Evolutionary conservation across 306 rosid species (phyloP).

Genomic region (Hylodesmum podocarpum): DNA sequence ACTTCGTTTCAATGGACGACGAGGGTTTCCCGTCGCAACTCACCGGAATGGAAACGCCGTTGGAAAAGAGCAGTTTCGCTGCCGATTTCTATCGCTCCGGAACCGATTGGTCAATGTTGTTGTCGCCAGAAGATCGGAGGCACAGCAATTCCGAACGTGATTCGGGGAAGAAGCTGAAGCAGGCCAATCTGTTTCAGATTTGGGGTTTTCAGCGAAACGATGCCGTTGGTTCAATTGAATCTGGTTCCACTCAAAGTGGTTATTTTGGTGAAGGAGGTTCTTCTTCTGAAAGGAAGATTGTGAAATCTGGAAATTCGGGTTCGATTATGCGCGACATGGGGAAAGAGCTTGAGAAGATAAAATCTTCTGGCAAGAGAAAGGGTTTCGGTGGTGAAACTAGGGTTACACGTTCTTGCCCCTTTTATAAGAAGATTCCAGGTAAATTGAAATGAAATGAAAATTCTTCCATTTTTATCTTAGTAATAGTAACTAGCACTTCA

Average conservation of each 20-base stretch:
- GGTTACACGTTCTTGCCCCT: constrained; percentile 46
- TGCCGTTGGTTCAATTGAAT: constrained; percentile 11
- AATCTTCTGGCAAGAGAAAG: constrained; percentile 34
- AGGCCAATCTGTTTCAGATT: constrained; percentile 39
- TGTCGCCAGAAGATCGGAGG: background rate
- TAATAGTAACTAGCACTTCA: too few relatives aligned
- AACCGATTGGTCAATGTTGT: constrained; percentile 42
- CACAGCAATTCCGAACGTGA: background rate
- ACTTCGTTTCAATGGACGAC: constrained; percentile 36
- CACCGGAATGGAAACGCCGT: background rate
- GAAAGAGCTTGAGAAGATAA: constrained; percentile 18
- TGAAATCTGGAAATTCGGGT: constrained; percentile 29
- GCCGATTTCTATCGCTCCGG: constrained; percentile 50
- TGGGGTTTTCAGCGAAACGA: constrained; percentile 43
- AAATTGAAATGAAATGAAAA: background rate
- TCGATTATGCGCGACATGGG: constrained; percentile 28
- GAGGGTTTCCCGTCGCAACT: constrained; percentile 52
- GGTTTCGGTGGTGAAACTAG: constrained; percentile 4
- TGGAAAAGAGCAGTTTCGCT: constrained; percentile 29
- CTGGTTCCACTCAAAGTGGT: background rate
- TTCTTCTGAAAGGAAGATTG: constrained; percentile 38
- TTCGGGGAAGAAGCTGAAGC: constrained; percentile 46
- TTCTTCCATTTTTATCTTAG: background rate
- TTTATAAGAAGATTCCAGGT: constrained; percentile 60
- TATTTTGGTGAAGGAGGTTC: background rate